Evolutionary conservation across 2,329 filamentous ascomycete genomes (phyloP).

Genomic region (Phialocephala subalpina): DNA sequence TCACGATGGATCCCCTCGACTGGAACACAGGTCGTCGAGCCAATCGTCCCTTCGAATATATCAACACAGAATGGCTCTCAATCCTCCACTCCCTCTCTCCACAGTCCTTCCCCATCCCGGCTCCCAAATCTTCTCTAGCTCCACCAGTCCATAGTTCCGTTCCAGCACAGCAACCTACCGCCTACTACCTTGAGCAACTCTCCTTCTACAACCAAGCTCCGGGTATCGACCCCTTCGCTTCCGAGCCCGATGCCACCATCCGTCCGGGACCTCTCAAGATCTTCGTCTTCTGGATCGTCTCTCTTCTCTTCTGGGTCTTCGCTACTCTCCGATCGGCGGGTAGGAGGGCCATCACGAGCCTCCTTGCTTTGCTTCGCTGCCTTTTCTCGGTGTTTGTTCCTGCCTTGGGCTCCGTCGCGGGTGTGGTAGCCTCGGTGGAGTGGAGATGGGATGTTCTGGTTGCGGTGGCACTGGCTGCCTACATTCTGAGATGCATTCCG

Average conservation of each 20-base stretch:
- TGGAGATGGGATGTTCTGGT: not conserved
- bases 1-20: not conserved
- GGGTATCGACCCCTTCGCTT: conserved; percentile 9
- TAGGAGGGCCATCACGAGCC: not conserved
- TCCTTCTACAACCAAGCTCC: conserved; percentile 9
- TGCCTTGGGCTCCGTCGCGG: not conserved
- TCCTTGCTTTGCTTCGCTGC: not conserved
- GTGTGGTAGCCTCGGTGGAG: not conserved
- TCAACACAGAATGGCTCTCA: not conserved
- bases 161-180: not conserved
- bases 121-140: not conserved
- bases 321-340: not conserved
- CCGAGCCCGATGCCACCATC: not conserved
- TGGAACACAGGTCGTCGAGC: not conserved
- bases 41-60: not conserved
- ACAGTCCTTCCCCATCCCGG: not conserved
- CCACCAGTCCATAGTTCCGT: not conserved
- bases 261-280: not conserved
- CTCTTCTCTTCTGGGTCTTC: not conserved
- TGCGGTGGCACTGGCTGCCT: not conserved
- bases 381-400: not conserved
- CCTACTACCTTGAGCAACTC: conserved; percentile 16
- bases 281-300: not conserved
- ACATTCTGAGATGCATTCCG: not conserved
- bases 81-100: not conserved